phyloP scores from a whole-genome alignment of 2,329 filamentous ascomycete genomes.

The Botrytis cinerea region DNA sequence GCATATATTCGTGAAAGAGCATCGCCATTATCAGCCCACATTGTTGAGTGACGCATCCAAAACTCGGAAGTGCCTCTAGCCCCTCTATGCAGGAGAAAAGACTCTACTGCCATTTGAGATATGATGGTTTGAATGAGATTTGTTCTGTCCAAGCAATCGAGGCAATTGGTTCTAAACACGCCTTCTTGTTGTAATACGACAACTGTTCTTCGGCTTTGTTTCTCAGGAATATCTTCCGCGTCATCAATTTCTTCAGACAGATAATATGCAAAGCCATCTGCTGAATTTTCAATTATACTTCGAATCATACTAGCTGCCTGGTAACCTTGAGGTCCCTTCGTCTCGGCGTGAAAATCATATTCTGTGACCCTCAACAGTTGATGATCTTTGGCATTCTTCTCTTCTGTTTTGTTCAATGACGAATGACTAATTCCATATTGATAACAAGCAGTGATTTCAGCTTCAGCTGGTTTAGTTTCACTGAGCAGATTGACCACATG shows the following conservation, averaged over 20 bases:
- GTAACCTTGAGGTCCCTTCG: conserved; percentile 81
- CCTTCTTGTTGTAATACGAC: conserved; percentile 89
- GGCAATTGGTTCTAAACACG: conserved; percentile 92
- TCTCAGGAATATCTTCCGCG: conserved; percentile 44
- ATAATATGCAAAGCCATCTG: conserved; percentile 90
- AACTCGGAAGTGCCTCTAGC: conserved; percentile 76
- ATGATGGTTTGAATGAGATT: conserved; percentile 96
- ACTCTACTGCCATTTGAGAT: conserved; percentile 87
- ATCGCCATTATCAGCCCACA: conserved; percentile 98
- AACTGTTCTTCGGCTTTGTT: conserved; percentile 49
- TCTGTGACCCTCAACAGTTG: conserved; percentile 78
- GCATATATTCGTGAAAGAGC: conserved; percentile 93
- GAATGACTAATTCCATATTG: conserved; percentile 74
- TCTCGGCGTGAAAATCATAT: conserved; percentile 96
- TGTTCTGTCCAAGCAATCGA: conserved; percentile 93
- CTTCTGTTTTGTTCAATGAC: conserved; percentile 62
- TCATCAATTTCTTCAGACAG: conserved; percentile 69
- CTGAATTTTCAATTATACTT: conserved; percentile 73
- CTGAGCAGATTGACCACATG: conserved; percentile 96
- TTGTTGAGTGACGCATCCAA: conserved; percentile 85
- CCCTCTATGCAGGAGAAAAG: conserved; percentile 73
- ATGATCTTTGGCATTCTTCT: conserved; percentile 63
- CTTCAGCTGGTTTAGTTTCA: conserved; percentile 81
- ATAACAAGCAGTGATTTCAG: conserved; percentile 79
- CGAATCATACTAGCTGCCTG: conserved; percentile 87